Percentiles rank a stretch among this genome's conserved stretches.
These are phyloP conservation scores for Xerocomellus amylosporus DNA, from an alignment of 768 basidiomycete genomes.

Conservation along the genomic window DNA sequence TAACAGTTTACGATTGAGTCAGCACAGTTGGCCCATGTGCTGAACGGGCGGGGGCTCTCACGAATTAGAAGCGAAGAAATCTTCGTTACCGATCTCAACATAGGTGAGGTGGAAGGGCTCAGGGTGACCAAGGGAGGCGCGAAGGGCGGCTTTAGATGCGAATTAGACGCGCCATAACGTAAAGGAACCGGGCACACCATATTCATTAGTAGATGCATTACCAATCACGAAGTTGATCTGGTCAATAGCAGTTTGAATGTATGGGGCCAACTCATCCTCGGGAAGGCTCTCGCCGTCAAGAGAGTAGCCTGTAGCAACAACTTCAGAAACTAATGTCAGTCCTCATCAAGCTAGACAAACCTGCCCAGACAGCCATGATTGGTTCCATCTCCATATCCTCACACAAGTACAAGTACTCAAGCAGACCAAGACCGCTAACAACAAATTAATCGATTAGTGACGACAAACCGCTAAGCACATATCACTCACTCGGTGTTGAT, in stretches of 20 bases:
- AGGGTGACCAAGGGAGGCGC: conserved; percentile 54
- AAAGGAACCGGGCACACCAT: conserved; percentile 20
- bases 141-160: conserved; percentile 41
- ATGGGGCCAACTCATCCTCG: conserved; percentile 43
- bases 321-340: background rate
- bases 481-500: conserved; percentile 53
- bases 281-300: conserved; percentile 45
- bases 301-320: conserved; percentile 40
- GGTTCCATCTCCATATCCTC: conserved; percentile 57
- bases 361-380: conserved; percentile 64
- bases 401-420: conserved; percentile 55
- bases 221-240: conserved; percentile 67
- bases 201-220: conserved; percentile 42
- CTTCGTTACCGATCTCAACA: conserved; percentile 60
- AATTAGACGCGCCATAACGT: background rate
- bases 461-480: background rate
- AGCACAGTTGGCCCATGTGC: background rate
- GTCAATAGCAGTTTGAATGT: conserved; percentile 54
- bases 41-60: conserved; percentile 17
- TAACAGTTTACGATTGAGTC: conserved; percentile 14
- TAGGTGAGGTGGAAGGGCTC: conserved; percentile 49
- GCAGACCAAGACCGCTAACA: conserved; percentile 50
- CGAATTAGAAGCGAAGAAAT: conserved; percentile 41
- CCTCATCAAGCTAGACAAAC: conserved; percentile 22
- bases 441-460: background rate